Evolutionary conservation across 768 basidiomycete genomes (phyloP), one percentile per base, ranked within the genome.

Genomic region (Holtermanniella nyarrowii): DNA sequence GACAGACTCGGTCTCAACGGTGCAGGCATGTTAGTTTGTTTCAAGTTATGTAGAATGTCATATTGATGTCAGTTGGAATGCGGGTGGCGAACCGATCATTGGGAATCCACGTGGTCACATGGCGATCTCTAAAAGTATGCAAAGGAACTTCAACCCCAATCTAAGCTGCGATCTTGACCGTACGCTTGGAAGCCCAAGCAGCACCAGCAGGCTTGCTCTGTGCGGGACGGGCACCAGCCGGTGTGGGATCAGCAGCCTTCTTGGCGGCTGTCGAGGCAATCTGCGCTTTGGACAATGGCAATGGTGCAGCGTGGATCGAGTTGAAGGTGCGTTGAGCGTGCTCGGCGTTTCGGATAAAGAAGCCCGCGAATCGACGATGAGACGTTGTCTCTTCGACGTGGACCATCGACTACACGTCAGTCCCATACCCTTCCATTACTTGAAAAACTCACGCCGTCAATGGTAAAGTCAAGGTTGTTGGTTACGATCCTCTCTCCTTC

Each of bases 261-360:
- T 37, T 37, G 31, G 46, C 44, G n/a, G 31, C 46, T 21, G 37
- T 50, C n/a, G 57, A n/a, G 4, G 45, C 42, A 11, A 37, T 26
- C 3, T 54, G 27, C 7, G 54, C 13, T 48, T 69, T 64, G 11
- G 61, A 23, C 41, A 66, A 56, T 16, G 81, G 82, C 11, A 83
- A 68, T 25, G 82, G 80, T 26, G 74, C 73, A 41, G 74, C 73
- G 56, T 77, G 82, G 59, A 95, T 75, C 54, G 83, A 83, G 62
- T 91, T 88, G 55, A 83, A 77, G 50, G 91, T 85, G 58, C 86
- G 80, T 64, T 88, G 86, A 22, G 89, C 83, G 59, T 89, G 81
- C 71, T 95, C 90, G 3, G 88, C 87, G 72, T 91, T 73, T 48
- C 89, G 84, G 73, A 96, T 91, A 75, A 96, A 96, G 87, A 89